A percentile compares a stretch with the other conserved stretches of the same genome.
These are phyloP conservation scores for Phytophthora tubulina DNA, from an alignment of 352 stramenopile species.

Conservation along the genomic window DNA sequence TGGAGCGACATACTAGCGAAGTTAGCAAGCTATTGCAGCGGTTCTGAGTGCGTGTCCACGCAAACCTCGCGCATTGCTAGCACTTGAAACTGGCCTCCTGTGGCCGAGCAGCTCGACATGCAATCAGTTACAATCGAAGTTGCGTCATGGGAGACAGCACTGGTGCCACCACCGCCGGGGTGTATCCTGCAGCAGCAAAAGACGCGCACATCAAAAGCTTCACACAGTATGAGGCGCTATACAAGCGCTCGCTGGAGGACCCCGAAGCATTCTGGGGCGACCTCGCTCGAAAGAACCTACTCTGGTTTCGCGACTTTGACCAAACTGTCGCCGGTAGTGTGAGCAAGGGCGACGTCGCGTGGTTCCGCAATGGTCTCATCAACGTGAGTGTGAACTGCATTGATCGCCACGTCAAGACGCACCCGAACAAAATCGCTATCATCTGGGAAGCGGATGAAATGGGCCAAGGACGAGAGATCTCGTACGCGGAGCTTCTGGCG, in stretches of 20 bases:
- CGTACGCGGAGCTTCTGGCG: constrained; percentile 19
- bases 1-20: no score
- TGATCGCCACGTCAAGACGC: constrained; percentile 18
- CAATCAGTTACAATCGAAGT: constrained; percentile 24
- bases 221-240: constrained; percentile 21
- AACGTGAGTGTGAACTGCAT: constrained; percentile 35
- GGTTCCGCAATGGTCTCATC: constrained; percentile 27
- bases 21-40: not conserved
- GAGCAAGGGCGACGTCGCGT: constrained; percentile 21
- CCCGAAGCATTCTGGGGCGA: constrained; percentile 20
- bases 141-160: constrained; percentile 19
- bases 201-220: constrained; percentile 17
- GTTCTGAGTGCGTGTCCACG: constrained; percentile 11
- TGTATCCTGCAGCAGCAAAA: constrained; percentile 11
- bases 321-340: constrained; percentile 17
- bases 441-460: constrained; percentile 28
- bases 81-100: constrained; percentile 2
- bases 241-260: constrained; percentile 24
- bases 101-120: constrained; percentile 1
- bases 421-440: constrained; percentile 13
- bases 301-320: constrained; percentile 27
- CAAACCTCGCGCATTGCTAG: not conserved
- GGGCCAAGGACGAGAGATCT: constrained; percentile 20
- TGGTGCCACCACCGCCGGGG: not conserved
- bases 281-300: constrained; percentile 17